Evolutionary conservation across 371 early-diverging fungal species (phyloP).

Genomic region (Coemansia sp.): DNA sequence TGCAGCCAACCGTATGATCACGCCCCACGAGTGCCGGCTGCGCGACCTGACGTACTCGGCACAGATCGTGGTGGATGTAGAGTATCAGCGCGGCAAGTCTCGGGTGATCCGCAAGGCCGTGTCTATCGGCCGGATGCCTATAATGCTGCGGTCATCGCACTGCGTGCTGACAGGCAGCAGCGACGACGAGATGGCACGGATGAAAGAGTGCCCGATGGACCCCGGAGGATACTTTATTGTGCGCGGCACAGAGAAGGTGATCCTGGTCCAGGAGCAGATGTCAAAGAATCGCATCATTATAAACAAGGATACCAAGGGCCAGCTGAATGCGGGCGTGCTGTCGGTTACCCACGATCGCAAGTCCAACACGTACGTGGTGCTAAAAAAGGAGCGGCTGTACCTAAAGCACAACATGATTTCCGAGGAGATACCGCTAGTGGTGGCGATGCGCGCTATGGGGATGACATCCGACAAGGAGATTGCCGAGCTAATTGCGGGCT

Average conservation of each 20-base stretch:
- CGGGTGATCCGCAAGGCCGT: conserved; percentile 85
- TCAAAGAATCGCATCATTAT: conserved; percentile 99
- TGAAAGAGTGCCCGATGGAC: conserved; percentile 98
- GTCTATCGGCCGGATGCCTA: conserved; percentile 96
- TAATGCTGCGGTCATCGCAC: conserved; percentile 94
- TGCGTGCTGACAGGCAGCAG: conserved; percentile 84
- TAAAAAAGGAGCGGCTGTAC: conserved; percentile 67
- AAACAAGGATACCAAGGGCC: conserved; percentile 85
- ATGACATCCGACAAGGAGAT: conserved; percentile 96
- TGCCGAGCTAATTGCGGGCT: conserved; percentile 68
- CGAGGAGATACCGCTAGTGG: conserved; percentile 93
- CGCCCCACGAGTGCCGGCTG: conserved; percentile 99
- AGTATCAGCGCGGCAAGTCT: conserved; percentile 91
- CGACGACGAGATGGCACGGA: conserved; percentile 77
- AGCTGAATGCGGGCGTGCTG: conserved; percentile 79
- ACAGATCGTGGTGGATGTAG: conserved; percentile 94
- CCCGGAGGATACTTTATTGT: conserved; percentile 99
- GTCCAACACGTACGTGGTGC: conserved; percentile 92
- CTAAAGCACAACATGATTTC: conserved; percentile 94
- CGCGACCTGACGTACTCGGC: conserved; percentile 99
- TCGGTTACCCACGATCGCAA: conserved; percentile 96
- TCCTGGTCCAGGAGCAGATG: conserved; percentile 99
- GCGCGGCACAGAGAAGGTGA: conserved; percentile 98
- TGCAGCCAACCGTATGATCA: conserved; percentile 70
- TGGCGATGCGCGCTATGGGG: conserved; percentile 93